Evolutionary conservation across 371 early-diverging fungal genomes (phyloP).

Genomic region (Dentiscutata heterogama): DNA sequence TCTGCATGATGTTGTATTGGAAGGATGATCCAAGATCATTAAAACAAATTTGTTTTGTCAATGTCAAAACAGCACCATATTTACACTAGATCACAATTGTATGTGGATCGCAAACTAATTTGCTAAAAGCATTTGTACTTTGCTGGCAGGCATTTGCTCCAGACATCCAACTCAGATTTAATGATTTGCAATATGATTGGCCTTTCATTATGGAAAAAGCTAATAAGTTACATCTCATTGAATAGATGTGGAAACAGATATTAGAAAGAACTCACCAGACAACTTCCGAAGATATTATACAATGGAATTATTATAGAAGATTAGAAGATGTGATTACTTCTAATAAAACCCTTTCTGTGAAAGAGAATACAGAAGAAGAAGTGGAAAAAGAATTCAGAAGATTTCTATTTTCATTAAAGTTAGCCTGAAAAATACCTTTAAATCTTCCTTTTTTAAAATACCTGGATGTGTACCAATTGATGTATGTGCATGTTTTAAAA

Average conservation of each 20-base stretch:
- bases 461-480: too few relatives aligned
- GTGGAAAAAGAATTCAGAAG: background rate
- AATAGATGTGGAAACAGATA: constrained; percentile 16
- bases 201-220: constrained; percentile 39
- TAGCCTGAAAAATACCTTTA: background rate
- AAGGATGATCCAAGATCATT: too few relatives aligned
- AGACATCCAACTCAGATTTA: constrained; percentile 6
- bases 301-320: background rate
- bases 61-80: too few relatives aligned
- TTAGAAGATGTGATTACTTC: background rate
- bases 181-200: too few relatives aligned
- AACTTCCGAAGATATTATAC: constrained; percentile 3
- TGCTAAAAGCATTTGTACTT: constrained; percentile 27
- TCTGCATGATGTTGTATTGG: too few relatives aligned
- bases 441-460: constrained; percentile 1
- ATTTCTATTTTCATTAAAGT: background rate
- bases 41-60: too few relatives aligned
- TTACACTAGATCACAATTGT: constrained; percentile 24
- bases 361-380: constrained; percentile 10
- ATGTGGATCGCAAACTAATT: constrained; percentile 17
- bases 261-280: background rate
- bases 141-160: too few relatives aligned
- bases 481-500: background rate
- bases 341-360: background rate
- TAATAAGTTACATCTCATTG: constrained; percentile 1